Conservation (phyloP, 176 grass and related monocot genomes). For the Phyllostachys edulis region DNA sequence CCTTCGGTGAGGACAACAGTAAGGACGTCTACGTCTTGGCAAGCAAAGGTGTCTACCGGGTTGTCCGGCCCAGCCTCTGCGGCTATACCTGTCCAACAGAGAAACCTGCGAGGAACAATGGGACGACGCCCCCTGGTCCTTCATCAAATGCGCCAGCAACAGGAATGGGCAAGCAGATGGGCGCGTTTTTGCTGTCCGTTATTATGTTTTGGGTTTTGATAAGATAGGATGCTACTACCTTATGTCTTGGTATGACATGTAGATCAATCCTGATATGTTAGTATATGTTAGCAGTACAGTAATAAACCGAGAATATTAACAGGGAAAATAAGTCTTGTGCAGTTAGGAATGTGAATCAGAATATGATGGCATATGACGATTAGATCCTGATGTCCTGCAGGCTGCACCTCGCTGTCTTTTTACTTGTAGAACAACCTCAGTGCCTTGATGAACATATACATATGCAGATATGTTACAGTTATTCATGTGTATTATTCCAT, state of each 20-base stretch:
- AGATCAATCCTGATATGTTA: neutral
- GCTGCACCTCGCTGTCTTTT: neutral
- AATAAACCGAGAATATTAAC: neutral
- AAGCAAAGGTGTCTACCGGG: conserved; percentile 71
- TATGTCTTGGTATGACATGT: neutral
- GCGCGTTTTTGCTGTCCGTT: conserved; percentile 22
- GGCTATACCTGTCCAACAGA: conserved; percentile 52
- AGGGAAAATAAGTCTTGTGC: neutral
- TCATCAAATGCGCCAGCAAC: conserved; percentile 31
- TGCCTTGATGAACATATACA: neutral
- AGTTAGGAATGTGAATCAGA: neutral
- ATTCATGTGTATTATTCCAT: conserved; percentile 11
- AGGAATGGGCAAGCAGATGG: conserved; percentile 2
- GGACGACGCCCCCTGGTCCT: neutral
- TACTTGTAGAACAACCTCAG: neutral
- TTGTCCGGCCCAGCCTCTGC: conserved; percentile 78
- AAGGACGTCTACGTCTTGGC: conserved; percentile 70
- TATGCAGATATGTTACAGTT: neutral
- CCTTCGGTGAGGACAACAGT: conserved; percentile 83
- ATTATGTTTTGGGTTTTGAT: conserved; percentile 34
- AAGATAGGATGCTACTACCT: conserved; percentile 12
- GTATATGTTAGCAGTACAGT: no score
- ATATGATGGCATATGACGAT: no score
- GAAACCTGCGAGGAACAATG: conserved; percentile 42
- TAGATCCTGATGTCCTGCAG: neutral